Base-by-base conservation (phyloP, 164 flowering plant species). In the Umbellularia californica region DNA sequence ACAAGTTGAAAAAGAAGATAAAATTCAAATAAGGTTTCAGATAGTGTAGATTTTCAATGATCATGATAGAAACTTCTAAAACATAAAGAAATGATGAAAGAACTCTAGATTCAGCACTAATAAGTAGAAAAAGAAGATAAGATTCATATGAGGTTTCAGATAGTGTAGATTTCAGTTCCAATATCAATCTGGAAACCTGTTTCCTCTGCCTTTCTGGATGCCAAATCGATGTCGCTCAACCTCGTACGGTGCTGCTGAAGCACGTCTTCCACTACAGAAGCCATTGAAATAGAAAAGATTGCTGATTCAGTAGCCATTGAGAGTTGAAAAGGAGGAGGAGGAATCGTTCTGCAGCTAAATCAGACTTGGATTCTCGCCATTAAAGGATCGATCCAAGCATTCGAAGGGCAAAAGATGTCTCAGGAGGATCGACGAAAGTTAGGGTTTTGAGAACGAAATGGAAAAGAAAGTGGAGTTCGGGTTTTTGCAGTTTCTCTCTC, bases 231-330 rank as follows among this genome's bases (percentile, higher is more conserved):
- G 35, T 86, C 88, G 58, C 85, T 79, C 28, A 78, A 76, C 68
- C 88, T 78, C 64, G 72, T 74, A 1, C 84, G 84, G 24, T 88
- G 90, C 72, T 88, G 85, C 68, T 85, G 87, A 72, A 90, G 84
- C 79, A 90, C 90, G 69, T 91, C 93, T 76, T 91, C 94, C 75
- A 93, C 86, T 51, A 90, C 75, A 17, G 92, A 82, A 67, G 79
- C 84, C 76, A 74, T 68, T 22, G 76, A 74, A 23, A 74, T 9
- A 41, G 47, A 41, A 41, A 41, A 9, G 47, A 7, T 41, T 9
- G 47, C 47, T 7, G 47, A 11, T 9, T 41, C 47, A 41, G 47
- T 11, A 41, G 47, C 47, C 47, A 41, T 41, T 41, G 47, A 4
- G 2, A 41, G 47, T 41, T 66, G 27, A 71, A 30, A 74, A 66